phyloP scores from a whole-genome alignment of 768 basidiomycete species.

The Clavulina sp. region DNA sequence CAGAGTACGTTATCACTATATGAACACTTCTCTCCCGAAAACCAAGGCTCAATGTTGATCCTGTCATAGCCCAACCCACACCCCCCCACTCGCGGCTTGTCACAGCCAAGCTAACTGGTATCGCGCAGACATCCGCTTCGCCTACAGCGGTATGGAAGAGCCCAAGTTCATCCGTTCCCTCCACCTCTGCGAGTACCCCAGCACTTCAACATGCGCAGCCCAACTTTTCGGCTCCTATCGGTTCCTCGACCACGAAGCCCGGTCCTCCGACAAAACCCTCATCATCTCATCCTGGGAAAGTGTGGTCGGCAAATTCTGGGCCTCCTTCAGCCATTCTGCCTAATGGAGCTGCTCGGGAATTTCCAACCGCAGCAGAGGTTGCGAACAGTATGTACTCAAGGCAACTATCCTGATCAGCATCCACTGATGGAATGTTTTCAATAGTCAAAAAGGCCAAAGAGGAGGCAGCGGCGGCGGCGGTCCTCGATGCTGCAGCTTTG shows the following conservation, averaged over 20 bases:
- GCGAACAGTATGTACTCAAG: conserved; percentile 47
- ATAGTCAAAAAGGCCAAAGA: conserved; percentile 13
- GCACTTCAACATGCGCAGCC: conserved; percentile 14
- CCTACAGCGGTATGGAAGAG: conserved; percentile 31
- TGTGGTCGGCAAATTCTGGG: too few species aligned
- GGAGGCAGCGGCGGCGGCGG: conserved; percentile 5
- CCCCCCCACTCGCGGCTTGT: conserved; percentile 47
- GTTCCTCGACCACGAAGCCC: too few species aligned
- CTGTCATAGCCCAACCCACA: background rate
- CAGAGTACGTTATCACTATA: conserved; percentile 1
- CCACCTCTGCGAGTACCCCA: background rate
- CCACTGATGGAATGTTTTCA: conserved; percentile 1
- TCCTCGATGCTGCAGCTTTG: conserved; percentile 12
- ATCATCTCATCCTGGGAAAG: too few species aligned
- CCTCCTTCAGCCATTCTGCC: conserved; percentile 19
- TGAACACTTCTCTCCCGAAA: background rate
- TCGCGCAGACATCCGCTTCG: conserved; percentile 41
- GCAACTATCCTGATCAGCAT: background rate
- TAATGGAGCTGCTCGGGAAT: conserved; percentile 43
- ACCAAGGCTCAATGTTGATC: background rate
- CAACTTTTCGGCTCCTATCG: too few species aligned
- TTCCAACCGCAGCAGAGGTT: conserved; percentile 94
- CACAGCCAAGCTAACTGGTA: conserved; percentile 69
- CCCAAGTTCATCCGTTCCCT: background rate
- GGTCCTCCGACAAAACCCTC: background rate